Evolutionary conservation across 176 grass and related monocot genomes (phyloP), one percentile per base, ranked within the genome.

Genomic region (Microstegium vimineum): DNA sequence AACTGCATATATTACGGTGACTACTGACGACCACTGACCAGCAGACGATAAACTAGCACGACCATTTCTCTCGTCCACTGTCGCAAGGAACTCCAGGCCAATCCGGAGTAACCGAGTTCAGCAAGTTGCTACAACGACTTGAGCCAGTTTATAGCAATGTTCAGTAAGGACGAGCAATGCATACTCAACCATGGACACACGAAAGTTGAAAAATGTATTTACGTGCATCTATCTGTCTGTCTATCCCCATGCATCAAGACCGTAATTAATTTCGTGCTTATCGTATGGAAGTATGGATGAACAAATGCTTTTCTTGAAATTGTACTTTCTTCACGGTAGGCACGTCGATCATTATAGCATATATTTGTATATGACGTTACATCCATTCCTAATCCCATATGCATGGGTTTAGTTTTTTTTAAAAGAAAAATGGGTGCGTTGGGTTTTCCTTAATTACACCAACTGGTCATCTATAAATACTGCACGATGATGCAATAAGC

Each of bases 391-490:
- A 76, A 16, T 49, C 14, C 8, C 20, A 20, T 22, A 70, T 56
- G 7, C 36, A 68, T 51, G 6, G 35, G 36, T 67, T 46, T 20
- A 5, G 45, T 17, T 56, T 56, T 9, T n/a, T 54, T 56, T 20
- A 18, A 15, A 51, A 13, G 5, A 52, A 52, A 20, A 8, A 20
- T 52, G 49, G 2, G 35, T 31, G n/a, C n/a, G n/a, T 60, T 0
- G 10, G 54, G n/a, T 60, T 60, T 60, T 42, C 9, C 76, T 63
- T 86, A 33, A 2, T 2, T 8, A 20, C 20, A 13, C 74, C 52
- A 77, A 77, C 10, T 62, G 5, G n/a, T 62, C n/a, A n/a, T n/a
- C 30, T 84, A 84, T 68, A 84, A 74, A 84, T 38, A 52, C 69
- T 42, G 42, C 51, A 25, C 26, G 8, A n/a, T 0, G 54, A 76